A percentile compares a stretch with the other conserved stretches of the same genome.
phyloP scores from a whole-genome alignment of 2,329 filamentous ascomycete species.

The Aspergillus candidus region DNA sequence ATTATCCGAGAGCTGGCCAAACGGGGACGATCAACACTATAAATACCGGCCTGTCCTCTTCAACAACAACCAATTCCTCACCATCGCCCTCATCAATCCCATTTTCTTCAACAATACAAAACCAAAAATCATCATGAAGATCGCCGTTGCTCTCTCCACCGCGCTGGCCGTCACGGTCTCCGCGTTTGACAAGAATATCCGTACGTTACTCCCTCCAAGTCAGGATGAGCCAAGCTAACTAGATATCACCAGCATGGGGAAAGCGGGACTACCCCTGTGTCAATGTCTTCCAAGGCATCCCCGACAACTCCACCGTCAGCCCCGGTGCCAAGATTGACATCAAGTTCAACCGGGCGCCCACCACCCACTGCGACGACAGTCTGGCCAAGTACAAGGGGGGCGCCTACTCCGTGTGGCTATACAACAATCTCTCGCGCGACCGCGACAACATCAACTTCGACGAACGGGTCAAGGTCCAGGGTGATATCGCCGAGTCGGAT shows the following conservation, averaged over 20 bases:
- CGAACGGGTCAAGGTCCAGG: slow-evolving; percentile 14
- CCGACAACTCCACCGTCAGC: slow-evolving; percentile 25
- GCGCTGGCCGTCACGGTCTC: slow-evolving; percentile 21
- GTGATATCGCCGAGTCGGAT: slow-evolving; percentile 13
- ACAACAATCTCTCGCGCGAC: slow-evolving; percentile 26
- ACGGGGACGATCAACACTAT: too few species aligned
- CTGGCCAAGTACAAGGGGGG: slow-evolving; percentile 15
- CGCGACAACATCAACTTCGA: slow-evolving; percentile 18
- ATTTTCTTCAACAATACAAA: too few species aligned
- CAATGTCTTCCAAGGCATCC: slow-evolving; percentile 29
- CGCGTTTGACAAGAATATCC: slow-evolving; percentile 28
- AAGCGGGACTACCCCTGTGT: slow-evolving; percentile 30
- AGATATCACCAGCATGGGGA: slow-evolving; percentile 23
- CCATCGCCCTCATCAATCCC: too few species aligned
- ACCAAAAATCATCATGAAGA: slow-evolving; percentile 20
- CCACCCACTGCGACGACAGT: slow-evolving; percentile 19
- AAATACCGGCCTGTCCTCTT: too few species aligned
- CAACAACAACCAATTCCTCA: too few species aligned
- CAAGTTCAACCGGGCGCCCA: slow-evolving; percentile 23
- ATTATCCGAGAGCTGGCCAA: too few species aligned
- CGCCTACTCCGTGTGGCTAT: slow-evolving; percentile 24
- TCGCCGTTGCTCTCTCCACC: slow-evolving; percentile 20
- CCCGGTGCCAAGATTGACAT: slow-evolving; percentile 20
- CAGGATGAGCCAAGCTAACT: not conserved
- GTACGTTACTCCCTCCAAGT: slow-evolving; percentile 11